Evolutionary conservation across 768 basidiomycete species (phyloP), one percentile per base, ranked within the genome.

Genomic region (Leccinum rimulosum): DNA sequence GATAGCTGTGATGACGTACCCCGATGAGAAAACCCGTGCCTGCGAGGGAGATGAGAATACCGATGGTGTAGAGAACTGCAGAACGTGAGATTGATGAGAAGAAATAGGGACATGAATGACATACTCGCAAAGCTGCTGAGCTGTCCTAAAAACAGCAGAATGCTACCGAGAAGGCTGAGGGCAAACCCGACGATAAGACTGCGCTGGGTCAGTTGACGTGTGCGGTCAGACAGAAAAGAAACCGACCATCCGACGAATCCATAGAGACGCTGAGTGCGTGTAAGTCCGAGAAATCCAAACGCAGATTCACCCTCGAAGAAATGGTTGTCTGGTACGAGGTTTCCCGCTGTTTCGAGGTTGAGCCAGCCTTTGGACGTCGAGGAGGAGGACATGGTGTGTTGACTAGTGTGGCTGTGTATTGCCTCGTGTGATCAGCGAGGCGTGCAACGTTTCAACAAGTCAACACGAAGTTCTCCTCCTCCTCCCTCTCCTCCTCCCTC

Each of bases 1-100:
- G 54, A 55, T 40, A 30, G 28, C 14, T 25, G 11, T 19, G 43
- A 45, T n/a, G 28, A 79, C 91, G 67, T 73, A 94, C 93, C 61
- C 92, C 92, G 57, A 96, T 85, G 68, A 96, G 76, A 78, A 97
- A 96, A 0, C 94, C 94, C 0, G 94, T 96, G 48, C 93, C 94
- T 55, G 89, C 71, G 53, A 98, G 82, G 14, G 90, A 88, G 58
- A 96, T 73, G 63, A 96, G 74, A 49, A 89, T 91, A 35, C 95
- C 95, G 31, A 95, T 64, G 27, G 82, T 83, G 78, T 91, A 96
- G 40, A 97, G 79, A 11, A 90, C 93, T 95, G 61, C 4, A 40
- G 59, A 31, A 52, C 48, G 36, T n/a, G 40, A 45, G 27, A 60
- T 25, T 68, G 4, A 50, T 49, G 43, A 36, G 4, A 11, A 1